A percentile compares a stretch with the other conserved stretches of the same genome.
phyloP scores from a whole-genome alignment of 2,329 filamentous ascomycete genomes.

The Pleoardoris graminearum region DNA sequence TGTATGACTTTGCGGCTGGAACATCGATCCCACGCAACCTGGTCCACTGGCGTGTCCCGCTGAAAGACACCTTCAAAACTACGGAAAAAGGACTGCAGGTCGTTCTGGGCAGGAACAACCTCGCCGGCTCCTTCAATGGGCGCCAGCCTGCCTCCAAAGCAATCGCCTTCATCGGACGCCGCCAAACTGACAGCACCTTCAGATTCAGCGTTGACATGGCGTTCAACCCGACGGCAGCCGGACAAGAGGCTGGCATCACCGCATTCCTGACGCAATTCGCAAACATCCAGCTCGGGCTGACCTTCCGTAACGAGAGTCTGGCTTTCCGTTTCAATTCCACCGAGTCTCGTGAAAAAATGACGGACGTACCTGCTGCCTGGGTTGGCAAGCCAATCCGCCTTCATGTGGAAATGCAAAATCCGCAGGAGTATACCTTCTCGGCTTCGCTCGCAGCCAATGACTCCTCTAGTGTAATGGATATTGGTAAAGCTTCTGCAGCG shows the following conservation, averaged over 20 bases:
- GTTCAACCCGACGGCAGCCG: not conserved
- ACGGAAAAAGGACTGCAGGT: conserved; percentile 33
- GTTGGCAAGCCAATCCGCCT: not conserved
- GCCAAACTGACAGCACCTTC: conserved; percentile 59
- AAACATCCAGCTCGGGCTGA: not conserved
- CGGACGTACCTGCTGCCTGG: not conserved
- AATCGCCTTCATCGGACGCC: conserved; percentile 56
- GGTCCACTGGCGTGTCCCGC: conserved; percentile 58
- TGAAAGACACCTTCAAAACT: conserved; percentile 39
- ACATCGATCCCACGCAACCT: conserved; percentile 55
- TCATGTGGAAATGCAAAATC: not conserved
- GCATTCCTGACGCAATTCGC: not conserved
- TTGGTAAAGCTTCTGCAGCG: not conserved
- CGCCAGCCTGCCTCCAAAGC: conserved; percentile 51
- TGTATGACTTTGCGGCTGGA: conserved; percentile 51
- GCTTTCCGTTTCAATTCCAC: not conserved
- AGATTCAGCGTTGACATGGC: conserved; percentile 53
- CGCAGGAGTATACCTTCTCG: not conserved
- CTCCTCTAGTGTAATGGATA: not conserved
- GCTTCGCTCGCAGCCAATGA: not conserved
- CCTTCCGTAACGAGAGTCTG: not conserved
- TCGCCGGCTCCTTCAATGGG: conserved; percentile 55
- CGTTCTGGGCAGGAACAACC: conserved; percentile 53
- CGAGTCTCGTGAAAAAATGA: not conserved
- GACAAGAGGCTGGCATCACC: not conserved